Evolutionary conservation across 2,329 filamentous ascomycete species (phyloP).

Genomic region (Cadophora sp.): DNA sequence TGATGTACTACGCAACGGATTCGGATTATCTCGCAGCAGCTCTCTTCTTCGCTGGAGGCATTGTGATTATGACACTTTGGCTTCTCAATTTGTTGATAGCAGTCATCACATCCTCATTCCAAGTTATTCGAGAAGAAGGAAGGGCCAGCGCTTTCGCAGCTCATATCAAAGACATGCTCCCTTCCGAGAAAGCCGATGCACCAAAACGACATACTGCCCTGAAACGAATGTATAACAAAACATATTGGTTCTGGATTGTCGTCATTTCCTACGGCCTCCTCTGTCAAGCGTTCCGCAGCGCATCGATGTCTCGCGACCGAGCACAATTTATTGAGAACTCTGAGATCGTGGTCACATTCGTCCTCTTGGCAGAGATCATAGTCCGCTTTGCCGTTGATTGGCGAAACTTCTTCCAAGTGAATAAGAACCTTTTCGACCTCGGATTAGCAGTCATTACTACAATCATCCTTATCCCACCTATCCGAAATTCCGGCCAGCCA

Average conservation of each 20-base stretch:
- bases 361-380: conserved; percentile 83
- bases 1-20: conserved; percentile 92
- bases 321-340: conserved; percentile 71
- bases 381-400: conserved; percentile 81
- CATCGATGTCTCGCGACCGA: conserved; percentile 71
- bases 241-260: conserved; percentile 77
- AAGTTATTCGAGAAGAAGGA: conserved; percentile 96
- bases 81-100: conserved; percentile 93
- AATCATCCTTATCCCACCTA: conserved; percentile 83
- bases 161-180: conserved; percentile 59
- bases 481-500: conserved; percentile 71
- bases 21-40: conserved; percentile 90
- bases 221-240: conserved; percentile 78
- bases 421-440: conserved; percentile 82
- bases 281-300: conserved; percentile 77
- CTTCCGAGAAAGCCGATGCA: conserved; percentile 43
- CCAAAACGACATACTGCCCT: conserved; percentile 56
- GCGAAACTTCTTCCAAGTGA: conserved; percentile 77
- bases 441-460: conserved; percentile 80
- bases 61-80: conserved; percentile 95
- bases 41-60: conserved; percentile 75
- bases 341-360: conserved; percentile 77
- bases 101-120: conserved; percentile 97
- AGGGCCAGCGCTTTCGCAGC: conserved; percentile 91
- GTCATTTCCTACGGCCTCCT: conserved; percentile 84